Percentiles rank a stretch among this genome's conserved stretches.
These are phyloP conservation scores for Penicillium oxalicum DNA, from an alignment of 2,329 filamentous ascomycete species.

Conservation along the genomic window DNA sequence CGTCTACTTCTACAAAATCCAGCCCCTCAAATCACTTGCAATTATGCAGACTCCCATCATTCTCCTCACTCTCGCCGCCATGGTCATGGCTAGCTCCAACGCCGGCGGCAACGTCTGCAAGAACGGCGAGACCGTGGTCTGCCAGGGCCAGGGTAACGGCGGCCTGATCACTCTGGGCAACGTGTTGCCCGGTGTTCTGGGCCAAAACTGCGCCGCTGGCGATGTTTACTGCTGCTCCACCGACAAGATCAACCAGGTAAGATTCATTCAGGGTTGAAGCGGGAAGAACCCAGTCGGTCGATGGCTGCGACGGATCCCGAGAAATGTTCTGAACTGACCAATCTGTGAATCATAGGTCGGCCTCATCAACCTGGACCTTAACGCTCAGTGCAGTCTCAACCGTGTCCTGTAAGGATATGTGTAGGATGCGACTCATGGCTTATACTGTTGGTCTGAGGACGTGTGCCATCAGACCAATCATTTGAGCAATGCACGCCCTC, in stretches of 20 bases:
- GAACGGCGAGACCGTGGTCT: conserved; percentile 3
- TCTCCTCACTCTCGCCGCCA: too few species aligned
- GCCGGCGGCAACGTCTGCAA: conserved; percentile 1
- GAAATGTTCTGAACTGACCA: too few species aligned
- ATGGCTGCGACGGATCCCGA: too few species aligned
- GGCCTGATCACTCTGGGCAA: conserved; percentile 6
- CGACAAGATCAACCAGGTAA: conserved; percentile 5
- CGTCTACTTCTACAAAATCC: too few species aligned
- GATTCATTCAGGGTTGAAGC: background rate
- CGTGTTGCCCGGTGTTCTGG: conserved; percentile 1
- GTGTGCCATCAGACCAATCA: too few species aligned
- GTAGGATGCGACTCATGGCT: too few species aligned
- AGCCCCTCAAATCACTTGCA: too few species aligned
- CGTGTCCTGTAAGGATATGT: background rate
- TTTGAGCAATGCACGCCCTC: too few species aligned
- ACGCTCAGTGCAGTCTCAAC: conserved; percentile 7
- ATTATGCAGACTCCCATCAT: too few species aligned
- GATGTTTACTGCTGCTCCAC: conserved; percentile 6
- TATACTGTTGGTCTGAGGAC: too few species aligned
- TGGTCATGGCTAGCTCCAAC: too few species aligned
- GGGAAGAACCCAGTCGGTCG: too few species aligned
- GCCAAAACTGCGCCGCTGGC: conserved; percentile 3
- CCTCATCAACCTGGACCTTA: conserved; percentile 4
- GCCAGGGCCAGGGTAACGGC: conserved; percentile 4
- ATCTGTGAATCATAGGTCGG: background rate